Conservation (phyloP, 2,329 filamentous ascomycete genomes). For the Rugonectria rugulosa region DNA sequence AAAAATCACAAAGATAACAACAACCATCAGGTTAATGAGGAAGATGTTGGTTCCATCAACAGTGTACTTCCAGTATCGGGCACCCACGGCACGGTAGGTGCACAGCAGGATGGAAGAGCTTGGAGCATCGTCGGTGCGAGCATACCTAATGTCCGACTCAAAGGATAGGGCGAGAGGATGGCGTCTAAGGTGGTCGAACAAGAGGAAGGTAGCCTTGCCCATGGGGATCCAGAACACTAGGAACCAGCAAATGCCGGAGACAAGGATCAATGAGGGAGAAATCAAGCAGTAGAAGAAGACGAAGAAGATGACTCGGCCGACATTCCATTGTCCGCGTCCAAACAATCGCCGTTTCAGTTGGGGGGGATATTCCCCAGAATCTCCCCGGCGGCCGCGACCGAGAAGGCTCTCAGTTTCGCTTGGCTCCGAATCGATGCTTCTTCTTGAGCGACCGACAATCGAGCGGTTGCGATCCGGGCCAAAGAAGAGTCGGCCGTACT, state of each 20-base stretch:
- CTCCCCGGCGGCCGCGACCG: conserved; percentile 65
- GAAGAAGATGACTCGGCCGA: conserved; percentile 95
- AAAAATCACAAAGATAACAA: conserved; percentile 94
- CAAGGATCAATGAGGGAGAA: conserved; percentile 83
- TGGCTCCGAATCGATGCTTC: conserved; percentile 84
- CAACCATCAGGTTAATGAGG: conserved; percentile 92
- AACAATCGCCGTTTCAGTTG: conserved; percentile 83
- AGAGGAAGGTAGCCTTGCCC: conserved; percentile 90
- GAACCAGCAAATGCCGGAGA: conserved; percentile 92
- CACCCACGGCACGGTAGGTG: conserved; percentile 93
- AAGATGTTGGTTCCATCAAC: conserved; percentile 99
- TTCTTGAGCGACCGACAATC: conserved; percentile 83
- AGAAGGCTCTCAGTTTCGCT: conserved; percentile 92
- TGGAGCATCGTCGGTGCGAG: conserved; percentile 73
- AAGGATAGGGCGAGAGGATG: conserved; percentile 94
- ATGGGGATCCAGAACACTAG: conserved; percentile 98
- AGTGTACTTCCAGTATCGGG: conserved; percentile 99
- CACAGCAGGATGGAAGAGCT: conserved; percentile 90
- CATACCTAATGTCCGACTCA: conserved; percentile 81
- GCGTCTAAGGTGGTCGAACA: conserved; percentile 90
- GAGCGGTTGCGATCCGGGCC: conserved; percentile 81
- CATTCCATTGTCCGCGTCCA: conserved; percentile 93
- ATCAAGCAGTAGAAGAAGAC: conserved; percentile 94
- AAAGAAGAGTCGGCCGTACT: conserved; percentile 95
- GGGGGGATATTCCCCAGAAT: conserved; percentile 47